Evolutionary conservation across 2,329 filamentous ascomycete species (phyloP).

Genomic region (Colletotrichum camelliae): DNA sequence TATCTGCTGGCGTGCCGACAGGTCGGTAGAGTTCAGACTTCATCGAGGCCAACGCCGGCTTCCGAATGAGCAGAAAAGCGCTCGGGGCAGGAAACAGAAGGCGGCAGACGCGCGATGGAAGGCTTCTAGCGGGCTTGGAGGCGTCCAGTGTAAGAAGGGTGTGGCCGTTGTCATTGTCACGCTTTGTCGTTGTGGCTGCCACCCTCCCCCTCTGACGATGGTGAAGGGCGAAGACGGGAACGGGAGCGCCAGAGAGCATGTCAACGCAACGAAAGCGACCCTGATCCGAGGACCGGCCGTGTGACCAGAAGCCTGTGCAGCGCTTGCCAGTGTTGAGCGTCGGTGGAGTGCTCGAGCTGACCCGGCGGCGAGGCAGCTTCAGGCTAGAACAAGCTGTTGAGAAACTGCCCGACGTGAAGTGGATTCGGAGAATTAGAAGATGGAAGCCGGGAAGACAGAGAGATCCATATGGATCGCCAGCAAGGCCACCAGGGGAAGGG

Average conservation of each 20-base stretch:
- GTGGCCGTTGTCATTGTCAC: not conserved
- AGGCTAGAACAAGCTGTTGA: not conserved
- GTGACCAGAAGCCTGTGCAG: not conserved
- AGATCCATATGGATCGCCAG: not conserved
- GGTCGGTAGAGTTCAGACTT: not conserved
- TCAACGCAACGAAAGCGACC: not conserved
- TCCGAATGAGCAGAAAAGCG: not conserved
- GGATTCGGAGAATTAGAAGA: not conserved
- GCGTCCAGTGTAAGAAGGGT: not conserved
- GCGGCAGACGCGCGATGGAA: not conserved
- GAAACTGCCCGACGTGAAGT: not conserved
- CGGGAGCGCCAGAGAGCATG: not conserved
- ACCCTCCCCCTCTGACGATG: not conserved
- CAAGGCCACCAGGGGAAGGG: not conserved
- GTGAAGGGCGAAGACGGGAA: not conserved
- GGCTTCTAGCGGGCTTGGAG: constrained; percentile 14
- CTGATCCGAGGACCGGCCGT: not conserved
- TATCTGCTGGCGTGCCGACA: not conserved
- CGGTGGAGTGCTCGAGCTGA: not conserved
- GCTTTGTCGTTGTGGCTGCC: not conserved
- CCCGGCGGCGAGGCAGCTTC: not conserved
- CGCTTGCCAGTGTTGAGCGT: not conserved
- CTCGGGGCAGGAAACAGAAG: not conserved
- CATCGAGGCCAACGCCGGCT: not conserved
- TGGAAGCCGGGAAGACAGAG: not conserved